Evolutionary conservation across 73 alveolate genomes (phyloP).

Genomic region (Blepharisma stoltei): DNA sequence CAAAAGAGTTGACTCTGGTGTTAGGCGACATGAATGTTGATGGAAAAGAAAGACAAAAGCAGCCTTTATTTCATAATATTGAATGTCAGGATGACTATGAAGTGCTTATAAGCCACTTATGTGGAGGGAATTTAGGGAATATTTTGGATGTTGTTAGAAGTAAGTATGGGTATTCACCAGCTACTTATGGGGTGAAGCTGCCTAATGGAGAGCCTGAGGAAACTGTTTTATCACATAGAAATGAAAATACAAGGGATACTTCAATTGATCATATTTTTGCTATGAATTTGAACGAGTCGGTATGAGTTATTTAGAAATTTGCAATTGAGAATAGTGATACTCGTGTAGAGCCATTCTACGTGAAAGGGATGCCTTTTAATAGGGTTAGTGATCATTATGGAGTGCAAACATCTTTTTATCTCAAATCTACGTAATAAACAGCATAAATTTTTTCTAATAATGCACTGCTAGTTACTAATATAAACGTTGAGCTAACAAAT

Average conservation of each 20-base stretch:
- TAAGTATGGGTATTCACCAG: not conserved
- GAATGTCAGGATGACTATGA: slow-evolving; percentile 28
- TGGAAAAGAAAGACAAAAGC: slow-evolving; percentile 48
- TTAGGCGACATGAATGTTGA: slow-evolving; percentile 85
- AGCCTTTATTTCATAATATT: slow-evolving; percentile 31
- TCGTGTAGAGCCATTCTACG: slow-evolving; percentile 72
- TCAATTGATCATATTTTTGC: slow-evolving; percentile 26
- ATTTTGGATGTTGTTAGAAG: slow-evolving; percentile 24
- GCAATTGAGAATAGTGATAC: slow-evolving; percentile 43
- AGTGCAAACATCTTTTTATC: slow-evolving; percentile 30
- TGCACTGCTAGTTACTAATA: too few species aligned
- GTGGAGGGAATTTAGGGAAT: too few species aligned
- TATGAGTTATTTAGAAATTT: not conserved
- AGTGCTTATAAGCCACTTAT: too few species aligned
- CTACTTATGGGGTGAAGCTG: slow-evolving; percentile 43
- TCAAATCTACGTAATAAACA: not conserved
- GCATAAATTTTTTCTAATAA: too few species aligned
- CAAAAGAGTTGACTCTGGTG: slow-evolving; percentile 48
- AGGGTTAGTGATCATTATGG: slow-evolving; percentile 92
- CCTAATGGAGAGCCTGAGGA: slow-evolving; percentile 59
- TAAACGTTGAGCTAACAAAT: too few species aligned
- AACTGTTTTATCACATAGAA: slow-evolving; percentile 64
- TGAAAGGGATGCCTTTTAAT: slow-evolving; percentile 65
- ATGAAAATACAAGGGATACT: slow-evolving; percentile 36
- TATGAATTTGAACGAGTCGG: slow-evolving; percentile 35